Evolutionary conservation across 306 rosid genomes (phyloP).

Genomic region (Glycine tomentella): DNA sequence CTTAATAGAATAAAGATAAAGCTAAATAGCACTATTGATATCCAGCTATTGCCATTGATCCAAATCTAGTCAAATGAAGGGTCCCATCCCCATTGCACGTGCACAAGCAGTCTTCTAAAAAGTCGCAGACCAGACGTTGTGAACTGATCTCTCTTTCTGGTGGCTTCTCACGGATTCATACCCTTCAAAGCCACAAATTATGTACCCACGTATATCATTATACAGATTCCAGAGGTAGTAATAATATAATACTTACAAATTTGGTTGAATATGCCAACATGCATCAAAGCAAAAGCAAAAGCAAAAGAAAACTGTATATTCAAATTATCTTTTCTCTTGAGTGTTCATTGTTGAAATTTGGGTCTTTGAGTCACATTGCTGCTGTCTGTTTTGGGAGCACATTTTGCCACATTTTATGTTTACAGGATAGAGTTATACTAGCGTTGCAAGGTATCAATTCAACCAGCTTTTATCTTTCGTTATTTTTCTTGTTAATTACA

Average conservation of each 20-base stretch:
- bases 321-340: background rate
- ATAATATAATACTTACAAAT: background rate
- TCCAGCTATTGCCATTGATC: background rate
- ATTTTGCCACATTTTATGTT: background rate
- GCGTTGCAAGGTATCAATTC: background rate
- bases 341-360: background rate
- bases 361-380: background rate
- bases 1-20: too few species aligned
- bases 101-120: background rate
- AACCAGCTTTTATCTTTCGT: too few species aligned
- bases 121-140: background rate
- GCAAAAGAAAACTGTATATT: background rate
- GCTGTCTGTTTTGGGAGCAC: background rate
- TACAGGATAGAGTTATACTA: background rate
- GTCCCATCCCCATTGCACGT: background rate
- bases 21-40: too few species aligned
- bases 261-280: background rate
- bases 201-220: background rate
- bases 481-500: too few species aligned
- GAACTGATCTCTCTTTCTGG: background rate
- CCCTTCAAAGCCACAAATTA: background rate
- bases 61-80: background rate
- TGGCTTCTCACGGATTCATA: background rate
- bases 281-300: background rate
- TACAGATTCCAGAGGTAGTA: background rate